These are phyloP conservation scores for Poterioochromonas sp. DNA, from an alignment of 352 stramenopile genomes.

Conservation along the genomic window DNA sequence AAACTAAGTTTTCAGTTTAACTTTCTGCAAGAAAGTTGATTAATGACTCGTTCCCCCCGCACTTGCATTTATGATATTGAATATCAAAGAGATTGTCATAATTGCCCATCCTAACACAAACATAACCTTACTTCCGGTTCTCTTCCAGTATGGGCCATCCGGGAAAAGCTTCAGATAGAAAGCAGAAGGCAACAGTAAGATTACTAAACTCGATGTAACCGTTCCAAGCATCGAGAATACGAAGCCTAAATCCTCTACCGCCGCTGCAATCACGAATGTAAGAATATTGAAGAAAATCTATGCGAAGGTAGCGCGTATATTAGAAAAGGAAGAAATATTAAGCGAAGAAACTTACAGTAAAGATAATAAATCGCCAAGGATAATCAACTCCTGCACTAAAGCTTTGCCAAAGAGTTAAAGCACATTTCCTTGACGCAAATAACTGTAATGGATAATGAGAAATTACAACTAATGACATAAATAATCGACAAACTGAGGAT, in stretches of 20 bases:
- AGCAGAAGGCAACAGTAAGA: slow-evolving; percentile 52
- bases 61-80: too few species aligned
- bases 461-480: slow-evolving; percentile 19
- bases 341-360: not conserved
- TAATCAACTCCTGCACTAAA: not conserved
- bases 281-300: slow-evolving; percentile 41
- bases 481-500: not conserved
- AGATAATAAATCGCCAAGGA: not conserved
- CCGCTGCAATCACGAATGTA: slow-evolving; percentile 46
- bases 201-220: slow-evolving; percentile 53
- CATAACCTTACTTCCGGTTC: too few species aligned
- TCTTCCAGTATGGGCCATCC: slow-evolving; percentile 34
- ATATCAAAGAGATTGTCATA: too few species aligned
- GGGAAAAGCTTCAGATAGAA: slow-evolving; percentile 47
- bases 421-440: slow-evolving; percentile 5
- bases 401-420: slow-evolving; percentile 21
- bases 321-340: not conserved
- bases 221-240: slow-evolving; percentile 53
- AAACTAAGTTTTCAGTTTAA: too few species aligned
- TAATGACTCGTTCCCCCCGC: too few species aligned
- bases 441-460: slow-evolving; percentile 31
- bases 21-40: too few species aligned
- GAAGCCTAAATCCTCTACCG: slow-evolving; percentile 47
- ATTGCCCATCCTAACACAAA: too few species aligned
- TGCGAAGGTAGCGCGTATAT: not conserved